Evolutionary conservation across 805 yeast genomes (phyloP).

Genomic region (Starmerella stigmatis): DNA sequence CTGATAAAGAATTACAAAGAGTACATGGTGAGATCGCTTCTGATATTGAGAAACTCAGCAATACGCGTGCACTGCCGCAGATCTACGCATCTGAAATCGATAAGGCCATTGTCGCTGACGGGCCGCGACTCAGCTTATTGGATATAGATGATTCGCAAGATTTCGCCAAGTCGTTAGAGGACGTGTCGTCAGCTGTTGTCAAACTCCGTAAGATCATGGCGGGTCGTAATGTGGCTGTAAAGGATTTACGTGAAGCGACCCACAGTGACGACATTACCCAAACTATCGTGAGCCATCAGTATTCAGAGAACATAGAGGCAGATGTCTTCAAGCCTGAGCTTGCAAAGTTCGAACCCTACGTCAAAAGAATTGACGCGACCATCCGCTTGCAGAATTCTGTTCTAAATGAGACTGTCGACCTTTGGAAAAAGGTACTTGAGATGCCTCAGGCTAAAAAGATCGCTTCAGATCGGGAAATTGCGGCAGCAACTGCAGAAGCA

Average conservation of each 20-base stretch:
- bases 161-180: conserved; percentile 31
- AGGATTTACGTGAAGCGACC: conserved; percentile 56
- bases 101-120: not conserved
- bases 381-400: conserved; percentile 52
- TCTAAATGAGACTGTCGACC: conserved; percentile 38
- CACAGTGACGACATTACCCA: conserved; percentile 77
- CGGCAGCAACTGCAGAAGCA: conserved; percentile 29
- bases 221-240: conserved; percentile 52
- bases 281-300: conserved; percentile 52
- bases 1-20: conserved; percentile 48
- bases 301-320: conserved; percentile 41
- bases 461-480: conserved; percentile 32
- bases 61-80: conserved; percentile 33
- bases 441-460: conserved; percentile 37
- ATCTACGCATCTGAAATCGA: conserved; percentile 5
- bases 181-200: conserved; percentile 47
- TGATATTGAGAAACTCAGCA: conserved; percentile 40
- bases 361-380: conserved; percentile 55
- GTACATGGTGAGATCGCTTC: conserved; percentile 37
- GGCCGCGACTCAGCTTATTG: conserved; percentile 10
- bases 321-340: conserved; percentile 58
- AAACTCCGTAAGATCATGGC: conserved; percentile 52
- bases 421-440: conserved; percentile 39
- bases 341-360: conserved; percentile 61
- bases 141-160: conserved; percentile 11